Evolutionary conservation across 306 rosid genomes (phyloP), one percentile per base, ranked within the genome.

Genomic region (Astragalus membranaceus): DNA sequence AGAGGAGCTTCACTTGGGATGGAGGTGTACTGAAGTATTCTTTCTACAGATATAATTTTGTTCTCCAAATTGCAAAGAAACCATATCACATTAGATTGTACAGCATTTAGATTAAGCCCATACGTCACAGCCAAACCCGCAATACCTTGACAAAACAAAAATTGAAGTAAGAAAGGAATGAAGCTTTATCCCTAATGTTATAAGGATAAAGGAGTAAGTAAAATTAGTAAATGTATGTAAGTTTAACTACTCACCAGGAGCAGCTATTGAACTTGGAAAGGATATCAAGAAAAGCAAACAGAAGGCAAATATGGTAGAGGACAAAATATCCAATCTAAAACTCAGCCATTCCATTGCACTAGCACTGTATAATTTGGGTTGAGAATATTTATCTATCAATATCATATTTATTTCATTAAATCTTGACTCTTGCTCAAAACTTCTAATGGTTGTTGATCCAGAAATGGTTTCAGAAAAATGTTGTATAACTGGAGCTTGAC

Each of bases 81-180:
- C 89, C 85, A 72, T 62, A 88, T 81, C 17, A 88, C 12, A 62
- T 3, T 32, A 64, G 72, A 60, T 77, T 83, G 98, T 53, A 85
- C 3, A 54, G 11, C 43, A 63, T 88, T 89, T 70, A 89, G 84
- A 80, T 70, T 83, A 50, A 88, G 88, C 56, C 95, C 98, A 60
- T 88, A 92, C 8, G 96, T 89, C 78, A 89, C 96, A 39, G 92
- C 89, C 79, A 92, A 83, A 57, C 95, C 98, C 15, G 98, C 89
- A 65, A 92, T 81, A 49, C 94, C 94, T 89, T 60, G 10, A 85
- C 5, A 12, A 52, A 26, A 64, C 29, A 1, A 9, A 65, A 53
- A 14, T 14, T 32, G 43, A 58, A 29, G 48, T 16, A 26, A 16
- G 53, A 33, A 65, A 46, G 3, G 16, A 36, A 35, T 46, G 43